phyloP scores from a whole-genome alignment of 768 basidiomycete species.

The Suillus tomentosus region DNA sequence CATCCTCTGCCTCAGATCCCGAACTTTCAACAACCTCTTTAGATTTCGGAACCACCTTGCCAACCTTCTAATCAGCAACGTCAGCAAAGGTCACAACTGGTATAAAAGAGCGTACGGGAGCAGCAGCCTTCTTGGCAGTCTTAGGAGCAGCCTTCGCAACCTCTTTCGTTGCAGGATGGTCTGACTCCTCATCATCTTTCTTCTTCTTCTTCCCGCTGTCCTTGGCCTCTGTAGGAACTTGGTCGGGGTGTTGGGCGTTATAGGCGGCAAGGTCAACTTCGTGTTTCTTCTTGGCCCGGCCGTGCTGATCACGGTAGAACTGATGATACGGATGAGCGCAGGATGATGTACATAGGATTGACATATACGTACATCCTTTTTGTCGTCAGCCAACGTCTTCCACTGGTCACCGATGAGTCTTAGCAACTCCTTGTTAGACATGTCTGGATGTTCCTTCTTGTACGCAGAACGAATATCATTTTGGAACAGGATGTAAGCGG shows the following conservation, averaged over 20 bases:
- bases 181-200: slow-evolving; percentile 20
- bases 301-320: slow-evolving; percentile 44
- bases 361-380: slow-evolving; percentile 66
- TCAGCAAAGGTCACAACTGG: slow-evolving; percentile 18
- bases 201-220: slow-evolving; percentile 33
- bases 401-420: slow-evolving; percentile 72
- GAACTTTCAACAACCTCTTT: slow-evolving; percentile 29
- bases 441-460: slow-evolving; percentile 60
- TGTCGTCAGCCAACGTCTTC: slow-evolving; percentile 62
- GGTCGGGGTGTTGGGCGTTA: slow-evolving; percentile 53
- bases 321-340: slow-evolving; percentile 14
- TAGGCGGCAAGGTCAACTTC: slow-evolving; percentile 65
- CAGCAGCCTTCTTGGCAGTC: slow-evolving; percentile 22
- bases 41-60: slow-evolving; percentile 27
- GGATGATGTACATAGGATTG: not conserved
- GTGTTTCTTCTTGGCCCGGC: slow-evolving; percentile 64
- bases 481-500: slow-evolving; percentile 93
- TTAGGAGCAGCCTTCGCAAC: slow-evolving; percentile 24
- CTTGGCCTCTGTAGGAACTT: slow-evolving; percentile 49
- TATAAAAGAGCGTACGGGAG: slow-evolving; percentile 22
- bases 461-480: slow-evolving; percentile 82
- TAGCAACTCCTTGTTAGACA: slow-evolving; percentile 75
- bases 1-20: slow-evolving; percentile 32
- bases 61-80: slow-evolving; percentile 24
- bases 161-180: slow-evolving; percentile 32